Evolutionary conservation across 306 rosid species (phyloP).

Genomic region (Lagenaria siceraria): DNA sequence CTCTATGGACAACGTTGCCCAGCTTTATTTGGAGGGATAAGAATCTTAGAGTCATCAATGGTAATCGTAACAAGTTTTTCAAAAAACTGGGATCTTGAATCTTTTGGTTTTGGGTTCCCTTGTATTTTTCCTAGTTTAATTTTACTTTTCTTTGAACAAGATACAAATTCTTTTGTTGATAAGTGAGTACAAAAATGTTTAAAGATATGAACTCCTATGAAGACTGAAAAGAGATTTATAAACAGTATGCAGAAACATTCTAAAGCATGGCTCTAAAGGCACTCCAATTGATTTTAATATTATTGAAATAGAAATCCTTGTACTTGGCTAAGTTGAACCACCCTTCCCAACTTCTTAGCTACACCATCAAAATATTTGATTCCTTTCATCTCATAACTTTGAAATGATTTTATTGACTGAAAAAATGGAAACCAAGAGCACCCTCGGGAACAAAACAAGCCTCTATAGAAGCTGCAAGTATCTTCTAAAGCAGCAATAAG

Average conservation of each 20-base stretch:
- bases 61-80: neutral
- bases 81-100: neutral
- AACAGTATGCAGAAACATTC: neutral
- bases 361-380: neutral
- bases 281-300: neutral
- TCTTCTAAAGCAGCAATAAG: neutral
- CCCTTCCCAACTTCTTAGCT: neutral
- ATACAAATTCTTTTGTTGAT: neutral
- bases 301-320: neutral
- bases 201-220: neutral
- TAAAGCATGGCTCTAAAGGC: neutral
- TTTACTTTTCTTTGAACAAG: neutral
- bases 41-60: neutral
- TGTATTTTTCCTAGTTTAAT: neutral
- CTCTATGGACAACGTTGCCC: neutral
- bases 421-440: neutral
- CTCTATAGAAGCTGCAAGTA: neutral
- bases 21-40: neutral
- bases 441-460: neutral
- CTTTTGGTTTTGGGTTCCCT: neutral
- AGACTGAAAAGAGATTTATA: neutral
- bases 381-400: neutral
- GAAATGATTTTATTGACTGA: neutral
- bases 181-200: no score
- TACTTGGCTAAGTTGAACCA: neutral